phyloP scores from a whole-genome alignment of 495 filamentous ascomycete species.

The Elasticomyces elasticus region DNA sequence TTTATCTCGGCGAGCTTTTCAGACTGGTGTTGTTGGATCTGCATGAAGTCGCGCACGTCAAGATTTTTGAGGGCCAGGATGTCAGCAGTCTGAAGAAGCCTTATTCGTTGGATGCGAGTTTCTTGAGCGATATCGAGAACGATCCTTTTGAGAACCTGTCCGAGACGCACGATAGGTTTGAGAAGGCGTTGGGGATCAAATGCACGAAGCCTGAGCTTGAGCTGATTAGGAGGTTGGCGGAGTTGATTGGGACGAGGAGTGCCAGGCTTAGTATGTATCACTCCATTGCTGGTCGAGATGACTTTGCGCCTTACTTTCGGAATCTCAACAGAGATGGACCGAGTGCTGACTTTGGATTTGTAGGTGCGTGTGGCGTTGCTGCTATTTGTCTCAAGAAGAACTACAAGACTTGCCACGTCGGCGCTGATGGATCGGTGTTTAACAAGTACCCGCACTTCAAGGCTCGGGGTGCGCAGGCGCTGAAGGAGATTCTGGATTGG shows the following conservation, averaged over 20 bases:
- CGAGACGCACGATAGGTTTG: constrained; percentile 74
- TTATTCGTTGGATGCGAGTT: constrained; percentile 82
- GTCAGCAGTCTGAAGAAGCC: constrained; percentile 66
- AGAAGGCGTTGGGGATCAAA: constrained; percentile 57
- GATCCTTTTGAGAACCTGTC: constrained; percentile 90
- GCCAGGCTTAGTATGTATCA: constrained; percentile 61
- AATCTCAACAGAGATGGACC: neutral
- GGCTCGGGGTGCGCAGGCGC: constrained; percentile 72
- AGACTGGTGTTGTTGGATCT: constrained; percentile 80
- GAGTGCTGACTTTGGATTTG: neutral
- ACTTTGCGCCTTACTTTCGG: neutral
- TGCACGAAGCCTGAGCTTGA: constrained; percentile 68
- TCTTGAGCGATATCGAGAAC: constrained; percentile 89
- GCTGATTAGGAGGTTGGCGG: constrained; percentile 74
- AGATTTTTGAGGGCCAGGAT: constrained; percentile 78
- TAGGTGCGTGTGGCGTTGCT: constrained; percentile 71
- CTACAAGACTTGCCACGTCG: constrained; percentile 78
- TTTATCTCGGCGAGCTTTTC: constrained; percentile 94
- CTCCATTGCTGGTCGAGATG: too few species aligned
- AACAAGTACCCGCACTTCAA: constrained; percentile 99
- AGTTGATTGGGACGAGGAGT: constrained; percentile 88
- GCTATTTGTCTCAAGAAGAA: constrained; percentile 95
- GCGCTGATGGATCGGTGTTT: constrained; percentile 92
- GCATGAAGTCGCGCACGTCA: constrained; percentile 60
- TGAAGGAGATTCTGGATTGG: constrained; percentile 94